Evolutionary conservation across 31 red algal genomes (phyloP).

Genomic region (Asparagopsis taxiformis): DNA sequence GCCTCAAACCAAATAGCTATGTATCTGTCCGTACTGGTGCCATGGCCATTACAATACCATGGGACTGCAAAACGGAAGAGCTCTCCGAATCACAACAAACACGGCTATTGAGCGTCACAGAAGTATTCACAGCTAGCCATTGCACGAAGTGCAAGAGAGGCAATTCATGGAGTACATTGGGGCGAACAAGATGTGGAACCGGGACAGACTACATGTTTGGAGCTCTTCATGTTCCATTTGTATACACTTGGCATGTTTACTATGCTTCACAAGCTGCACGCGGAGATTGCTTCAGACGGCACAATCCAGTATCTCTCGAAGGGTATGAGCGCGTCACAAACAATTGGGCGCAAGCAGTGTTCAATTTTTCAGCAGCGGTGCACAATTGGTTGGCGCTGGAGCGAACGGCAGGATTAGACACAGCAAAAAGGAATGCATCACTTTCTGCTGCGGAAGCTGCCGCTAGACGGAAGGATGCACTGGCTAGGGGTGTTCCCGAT

Average conservation of each 20-base stretch:
- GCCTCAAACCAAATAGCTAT: slow-evolving; percentile 31
- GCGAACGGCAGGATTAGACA: slow-evolving; percentile 16
- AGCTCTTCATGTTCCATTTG: slow-evolving; percentile 43
- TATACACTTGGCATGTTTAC: slow-evolving; percentile 52
- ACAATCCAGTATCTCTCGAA: slow-evolving; percentile 30
- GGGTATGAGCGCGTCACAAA: slow-evolving; percentile 38
- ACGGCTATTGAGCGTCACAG: slow-evolving; percentile 18
- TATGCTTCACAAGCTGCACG: slow-evolving; percentile 1
- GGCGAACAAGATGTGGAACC: slow-evolving; percentile 45
- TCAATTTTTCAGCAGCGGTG: slow-evolving; percentile 51
- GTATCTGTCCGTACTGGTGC: slow-evolving; percentile 64
- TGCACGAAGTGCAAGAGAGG: slow-evolving; percentile 37
- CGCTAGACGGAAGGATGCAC: slow-evolving; percentile 20
- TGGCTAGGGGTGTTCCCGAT: slow-evolving; percentile 40
- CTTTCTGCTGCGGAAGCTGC: slow-evolving; percentile 41
- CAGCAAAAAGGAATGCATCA: slow-evolving; percentile 45
- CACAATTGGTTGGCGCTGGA: slow-evolving; percentile 47
- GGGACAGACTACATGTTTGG: slow-evolving; percentile 47
- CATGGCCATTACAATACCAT: slow-evolving; percentile 50
- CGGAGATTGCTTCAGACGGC: slow-evolving; percentile 60
- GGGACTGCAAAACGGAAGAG: slow-evolving; percentile 47
- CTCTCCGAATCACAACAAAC: not conserved
- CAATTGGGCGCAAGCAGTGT: slow-evolving; percentile 58
- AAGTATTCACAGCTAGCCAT: slow-evolving; percentile 32
- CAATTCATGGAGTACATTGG: slow-evolving; percentile 19